Base-by-base conservation (phyloP, 179 eudicot genomes). In the Corrigiola litoralis region DNA sequence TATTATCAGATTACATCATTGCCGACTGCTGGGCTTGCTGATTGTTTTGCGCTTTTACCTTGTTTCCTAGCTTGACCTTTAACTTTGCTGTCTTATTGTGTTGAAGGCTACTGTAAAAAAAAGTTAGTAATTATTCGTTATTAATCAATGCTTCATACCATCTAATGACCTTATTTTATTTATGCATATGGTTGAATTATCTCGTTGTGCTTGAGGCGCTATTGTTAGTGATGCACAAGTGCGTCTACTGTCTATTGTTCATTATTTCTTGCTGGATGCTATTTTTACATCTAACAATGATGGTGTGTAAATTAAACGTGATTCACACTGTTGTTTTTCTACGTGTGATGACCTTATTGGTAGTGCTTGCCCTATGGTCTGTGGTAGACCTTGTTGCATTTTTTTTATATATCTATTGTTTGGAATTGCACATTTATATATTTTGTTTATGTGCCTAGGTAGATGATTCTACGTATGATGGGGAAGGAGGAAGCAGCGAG, bases 391-490 rank as follows among this genome's bases (percentile, higher is more conserved):
- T 70, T 50, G 33, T 40, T 51, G 38, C 33, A 21, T 66, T 42
- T 44, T 51, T 57, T 50, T 24, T 38, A n/a, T 49, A 47, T 17
- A 28, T 13, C 16, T 1, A 45, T n/a, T 61, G 41, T 17, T 61
- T 44, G 28, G 23, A n/a, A 11, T 44, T 44, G 45, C 11, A 28
- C 45, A 40, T 13, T 31, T 53, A 20, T 61, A 25, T 59, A 31
- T 48, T n/a, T 58, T 34, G 8, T 17, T 75, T 49, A 60, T 38
- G 70, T 65, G 46, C 47, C 36, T 77, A 91, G 97, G 90, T 86
- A 69, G 96, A 89, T 74, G 87, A 85, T 68, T 75, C 82, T 58
- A 79, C 83, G 20, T 80, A 58, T 57, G 72, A 72, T 72, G 86
- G 76, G 65, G 72, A 82, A 52, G 84, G 79, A 29, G 83, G 77